A percentile compares a stretch with the other conserved stretches of the same genome.
phyloP scores from a whole-genome alignment of 1,284 basidiomycete species.

The Rhodotorula glutinis region DNA sequence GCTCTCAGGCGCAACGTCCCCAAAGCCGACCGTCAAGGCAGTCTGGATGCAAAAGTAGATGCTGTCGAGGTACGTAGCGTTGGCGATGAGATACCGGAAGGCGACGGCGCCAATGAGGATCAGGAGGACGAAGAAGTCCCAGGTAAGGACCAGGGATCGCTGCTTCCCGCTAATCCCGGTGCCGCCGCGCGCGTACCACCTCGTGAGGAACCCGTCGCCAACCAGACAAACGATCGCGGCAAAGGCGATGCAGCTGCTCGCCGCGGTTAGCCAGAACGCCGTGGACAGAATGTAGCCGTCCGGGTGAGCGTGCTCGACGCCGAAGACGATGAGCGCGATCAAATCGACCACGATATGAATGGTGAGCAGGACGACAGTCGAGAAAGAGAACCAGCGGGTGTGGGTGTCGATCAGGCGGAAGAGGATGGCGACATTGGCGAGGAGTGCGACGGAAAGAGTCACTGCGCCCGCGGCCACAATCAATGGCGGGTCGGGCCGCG shows the following conservation, averaged over 20 bases:
- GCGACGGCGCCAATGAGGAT: slow-evolving; percentile 12
- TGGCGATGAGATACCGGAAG: slow-evolving; percentile 11
- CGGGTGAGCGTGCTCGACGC: slow-evolving; percentile 1
- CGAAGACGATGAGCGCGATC: slow-evolving; percentile 20
- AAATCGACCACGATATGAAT: slow-evolving; percentile 15
- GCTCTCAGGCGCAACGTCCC: slow-evolving; percentile 63
- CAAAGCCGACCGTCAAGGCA: slow-evolving; percentile 57
- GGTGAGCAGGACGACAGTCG: slow-evolving; percentile 1
- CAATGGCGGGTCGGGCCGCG: slow-evolving; percentile 18
- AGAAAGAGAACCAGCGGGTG: slow-evolving; percentile 47
- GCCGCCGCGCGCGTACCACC: slow-evolving; percentile 11
- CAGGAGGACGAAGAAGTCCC: slow-evolving; percentile 10
- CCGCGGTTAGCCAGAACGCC: slow-evolving; percentile 29
- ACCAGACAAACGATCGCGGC: background rate
- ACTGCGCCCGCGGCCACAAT: slow-evolving; percentile 45
- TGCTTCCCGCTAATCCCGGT: slow-evolving; percentile 20
- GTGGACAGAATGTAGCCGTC: slow-evolving; percentile 30
- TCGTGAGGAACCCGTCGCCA: slow-evolving; percentile 10
- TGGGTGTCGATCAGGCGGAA: slow-evolving; percentile 67
- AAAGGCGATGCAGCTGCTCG: slow-evolving; percentile 8
- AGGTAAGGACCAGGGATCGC: slow-evolving; percentile 16
- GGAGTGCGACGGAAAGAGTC: slow-evolving; percentile 64
- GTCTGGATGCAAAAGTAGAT: slow-evolving; percentile 25
- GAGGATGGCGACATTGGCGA: slow-evolving; percentile 68
- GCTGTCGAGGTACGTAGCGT: slow-evolving; percentile 24